Conservation (phyloP, 257 asterid species). For the Echites panduratus region DNA sequence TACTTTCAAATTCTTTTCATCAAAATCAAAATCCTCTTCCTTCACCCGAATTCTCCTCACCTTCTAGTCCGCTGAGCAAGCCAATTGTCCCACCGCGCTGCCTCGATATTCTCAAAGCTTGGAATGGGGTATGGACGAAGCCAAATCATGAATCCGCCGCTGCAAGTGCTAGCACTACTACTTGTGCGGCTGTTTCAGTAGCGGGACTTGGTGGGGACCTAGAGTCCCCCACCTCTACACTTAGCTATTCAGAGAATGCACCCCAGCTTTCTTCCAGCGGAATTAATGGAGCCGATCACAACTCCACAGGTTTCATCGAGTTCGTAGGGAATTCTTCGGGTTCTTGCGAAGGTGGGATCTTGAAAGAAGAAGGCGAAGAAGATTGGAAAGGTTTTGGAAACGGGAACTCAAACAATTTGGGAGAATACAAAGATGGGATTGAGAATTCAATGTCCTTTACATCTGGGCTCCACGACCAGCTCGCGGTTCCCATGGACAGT, state of each 20-base stretch:
- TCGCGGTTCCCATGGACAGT: conserved; percentile 23
- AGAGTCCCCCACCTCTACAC: conserved; percentile 77
- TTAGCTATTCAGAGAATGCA: conserved; percentile 39
- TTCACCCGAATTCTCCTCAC: conserved; percentile 32
- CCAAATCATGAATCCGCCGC: conserved; percentile 17
- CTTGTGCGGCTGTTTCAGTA: conserved; percentile 14
- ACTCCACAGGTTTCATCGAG: conserved; percentile 38
- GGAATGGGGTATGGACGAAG: conserved; percentile 46
- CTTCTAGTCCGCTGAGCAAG: conserved; percentile 32
- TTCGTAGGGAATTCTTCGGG: conserved; percentile 39
- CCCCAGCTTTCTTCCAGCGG: conserved; percentile 35
- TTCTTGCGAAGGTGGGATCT: conserved; percentile 37
- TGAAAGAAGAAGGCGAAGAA: conserved; percentile 45
- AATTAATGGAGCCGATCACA: conserved; percentile 9
- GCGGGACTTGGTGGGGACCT: conserved; percentile 29
- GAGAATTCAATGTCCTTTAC: conserved; percentile 29
- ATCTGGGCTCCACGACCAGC: conserved; percentile 16
- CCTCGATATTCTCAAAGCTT: conserved; percentile 49
- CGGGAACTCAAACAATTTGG: conserved; percentile 15
- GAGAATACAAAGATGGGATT: conserved; percentile 31
- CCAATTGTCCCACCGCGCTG: conserved; percentile 24
- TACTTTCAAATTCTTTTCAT: conserved; percentile 33
- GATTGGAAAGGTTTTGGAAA: conserved; percentile 48
- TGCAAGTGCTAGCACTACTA: not conserved
- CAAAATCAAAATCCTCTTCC: conserved; percentile 15